Evolutionary conservation across 2,329 filamentous ascomycete genomes (phyloP), one percentile per base, ranked within the genome.

Genomic region (Didymella pinodella): DNA sequence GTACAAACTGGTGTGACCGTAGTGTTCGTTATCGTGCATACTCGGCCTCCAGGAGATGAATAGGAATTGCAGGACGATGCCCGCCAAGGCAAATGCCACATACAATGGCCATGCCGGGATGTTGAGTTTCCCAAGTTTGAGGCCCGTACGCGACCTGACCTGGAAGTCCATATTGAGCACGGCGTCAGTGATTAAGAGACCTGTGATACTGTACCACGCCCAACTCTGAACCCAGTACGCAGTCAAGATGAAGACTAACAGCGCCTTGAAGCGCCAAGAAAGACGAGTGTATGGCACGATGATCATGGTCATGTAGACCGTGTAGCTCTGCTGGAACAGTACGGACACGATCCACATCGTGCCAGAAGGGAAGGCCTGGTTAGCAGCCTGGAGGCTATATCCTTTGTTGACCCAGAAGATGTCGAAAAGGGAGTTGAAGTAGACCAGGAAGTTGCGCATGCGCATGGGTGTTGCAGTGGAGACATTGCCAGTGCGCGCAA

Each of bases 201-300:
- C 79, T 1, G 77, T 76, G 40, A 81, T 73, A 16, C 77, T 77
- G 60, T 79, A 82, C 79, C 79, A 82, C 0, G 80, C 80, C 78
- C 79, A 82, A 10, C 74, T 78, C 62, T 81, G 78, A 6, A 80
- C 78, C 80, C 80, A 82, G 72, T 77, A 82, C 1, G 80, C 80
- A 3, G 78, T 76, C 29, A 78, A 41, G 54, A 81, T 74, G 68
- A 82, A 81, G 22, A 69, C 57, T n/a, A 76, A 48, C 26, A 77
- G 65, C 2, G 74, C 76, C 56, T 77, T 75, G 3, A 79, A 65
- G 38, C 79, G 78, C 79, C 79, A 81, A 1, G 72, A 71, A 14
- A 66, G 59, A 12, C 79, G 73, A 1, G 79, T 80, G 66, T 75
- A 79, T 4, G 79, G 81, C 10, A 82, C 72, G 51, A 80, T 80